phyloP scores from a whole-genome alignment of 805 yeast genomes.

The Suhomyces sp. region DNA sequence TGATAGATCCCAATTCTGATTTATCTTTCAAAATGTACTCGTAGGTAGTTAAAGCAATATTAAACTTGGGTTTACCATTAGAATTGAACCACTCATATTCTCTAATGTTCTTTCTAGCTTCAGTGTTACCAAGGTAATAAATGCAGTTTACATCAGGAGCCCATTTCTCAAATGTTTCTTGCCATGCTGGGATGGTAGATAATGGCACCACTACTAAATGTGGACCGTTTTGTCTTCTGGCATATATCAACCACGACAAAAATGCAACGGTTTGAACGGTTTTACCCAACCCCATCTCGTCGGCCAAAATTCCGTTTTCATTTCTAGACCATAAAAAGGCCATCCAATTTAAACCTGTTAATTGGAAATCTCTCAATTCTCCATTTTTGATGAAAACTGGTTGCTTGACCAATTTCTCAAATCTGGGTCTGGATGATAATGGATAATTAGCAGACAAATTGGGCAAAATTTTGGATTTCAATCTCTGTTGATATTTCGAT shows the following conservation, averaged over 20 bases:
- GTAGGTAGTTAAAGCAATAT: conserved; percentile 89
- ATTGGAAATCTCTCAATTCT: conserved; percentile 92
- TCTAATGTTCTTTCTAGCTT: conserved; percentile 77
- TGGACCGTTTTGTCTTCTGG: conserved; percentile 97
- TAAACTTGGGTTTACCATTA: conserved; percentile 79
- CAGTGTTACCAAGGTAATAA: conserved; percentile 88
- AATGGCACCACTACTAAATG: conserved; percentile 95
- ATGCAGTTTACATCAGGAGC: conserved; percentile 93
- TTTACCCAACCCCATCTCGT: conserved; percentile 98
- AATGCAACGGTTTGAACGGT: conserved; percentile 97
- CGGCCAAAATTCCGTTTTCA: conserved; percentile 96
- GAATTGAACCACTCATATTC: conserved; percentile 76
- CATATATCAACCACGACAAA: conserved; percentile 90
- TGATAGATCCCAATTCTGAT: conserved; percentile 71
- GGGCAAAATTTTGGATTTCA: conserved; percentile 83
- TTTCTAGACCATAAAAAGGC: conserved; percentile 97
- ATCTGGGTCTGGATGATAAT: conserved; percentile 69
- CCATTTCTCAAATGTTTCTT: conserved; percentile 97
- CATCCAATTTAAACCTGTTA: conserved; percentile 99
- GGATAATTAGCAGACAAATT: conserved; percentile 76
- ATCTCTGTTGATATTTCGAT: conserved; percentile 74
- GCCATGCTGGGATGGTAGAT: conserved; percentile 98
- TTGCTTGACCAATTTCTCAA: conserved; percentile 82
- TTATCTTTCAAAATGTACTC: conserved; percentile 94
- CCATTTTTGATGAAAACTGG: conserved; percentile 90